phyloP scores from a whole-genome alignment of 805 yeast genomes.

The Lipomyces spencermartinsiae region DNA sequence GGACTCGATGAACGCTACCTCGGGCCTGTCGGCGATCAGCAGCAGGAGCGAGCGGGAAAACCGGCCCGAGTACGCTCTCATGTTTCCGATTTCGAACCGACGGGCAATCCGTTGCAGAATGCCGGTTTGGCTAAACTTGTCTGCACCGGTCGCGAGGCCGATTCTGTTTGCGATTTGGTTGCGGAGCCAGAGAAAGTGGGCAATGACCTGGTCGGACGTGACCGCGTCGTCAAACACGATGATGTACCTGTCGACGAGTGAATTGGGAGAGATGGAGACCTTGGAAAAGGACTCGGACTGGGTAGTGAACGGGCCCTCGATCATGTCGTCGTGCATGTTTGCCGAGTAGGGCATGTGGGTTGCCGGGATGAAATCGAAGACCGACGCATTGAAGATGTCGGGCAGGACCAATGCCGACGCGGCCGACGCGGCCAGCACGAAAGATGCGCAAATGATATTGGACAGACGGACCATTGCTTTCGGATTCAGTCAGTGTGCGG shows the following conservation, averaged over 20 bases:
- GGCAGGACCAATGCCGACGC: neutral
- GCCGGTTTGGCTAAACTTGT: neutral
- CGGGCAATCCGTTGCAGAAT: neutral
- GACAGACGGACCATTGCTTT: neutral
- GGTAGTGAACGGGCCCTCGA: conserved; percentile 11
- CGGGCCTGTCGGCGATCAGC: conserved; percentile 1
- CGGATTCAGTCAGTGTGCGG: no score
- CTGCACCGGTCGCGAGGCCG: neutral
- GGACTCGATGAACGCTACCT: conserved; percentile 4
- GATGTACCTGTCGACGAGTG: conserved; percentile 9
- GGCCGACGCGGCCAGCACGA: neutral
- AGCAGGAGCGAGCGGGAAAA: neutral
- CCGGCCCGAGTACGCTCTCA: conserved; percentile 11
- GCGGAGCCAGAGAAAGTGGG: conserved; percentile 46
- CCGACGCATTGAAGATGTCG: neutral
- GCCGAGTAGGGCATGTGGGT: neutral
- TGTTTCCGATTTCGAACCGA: conserved; percentile 5
- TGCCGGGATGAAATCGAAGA: neutral
- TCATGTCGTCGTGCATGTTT: conserved; percentile 4
- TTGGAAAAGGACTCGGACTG: neutral
- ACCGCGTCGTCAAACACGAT: conserved; percentile 6
- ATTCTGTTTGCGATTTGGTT: neutral
- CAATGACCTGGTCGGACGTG: neutral
- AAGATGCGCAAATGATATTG: neutral
- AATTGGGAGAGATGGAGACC: neutral